Evolutionary conservation across 805 yeast genomes (phyloP).

Genomic region (Yueomyces sp.): DNA sequence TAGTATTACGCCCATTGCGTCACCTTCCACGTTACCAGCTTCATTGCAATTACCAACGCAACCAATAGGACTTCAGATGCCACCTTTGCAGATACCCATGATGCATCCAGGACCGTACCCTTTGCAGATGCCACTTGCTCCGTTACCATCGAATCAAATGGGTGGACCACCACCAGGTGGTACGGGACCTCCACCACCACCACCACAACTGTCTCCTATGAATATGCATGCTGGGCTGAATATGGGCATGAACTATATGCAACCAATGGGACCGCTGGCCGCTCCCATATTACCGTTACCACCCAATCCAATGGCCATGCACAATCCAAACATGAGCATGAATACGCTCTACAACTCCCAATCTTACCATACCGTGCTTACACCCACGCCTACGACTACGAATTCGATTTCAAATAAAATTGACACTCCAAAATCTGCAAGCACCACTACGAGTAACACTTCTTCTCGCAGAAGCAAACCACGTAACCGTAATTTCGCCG

Average conservation of each 20-base stretch:
- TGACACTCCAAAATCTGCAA: not conserved
- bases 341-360: not conserved
- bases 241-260: not conserved
- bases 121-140: not conserved
- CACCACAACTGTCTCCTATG: not conserved
- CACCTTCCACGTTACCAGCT: not conserved
- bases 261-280: not conserved
- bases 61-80: too few relatives aligned
- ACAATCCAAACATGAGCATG: too few relatives aligned
- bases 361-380: not conserved
- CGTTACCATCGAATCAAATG: not conserved
- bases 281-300: not conserved
- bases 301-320: not conserved
- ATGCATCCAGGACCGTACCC: not conserved
- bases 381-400: not conserved
- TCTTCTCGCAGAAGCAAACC: not conserved
- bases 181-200: not conserved
- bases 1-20: too few relatives aligned
- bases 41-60: not conserved
- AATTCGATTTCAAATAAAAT: not conserved
- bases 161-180: not conserved
- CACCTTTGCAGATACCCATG: not conserved
- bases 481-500: slow-evolving; percentile 10
- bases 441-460: not conserved
- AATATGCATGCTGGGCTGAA: not conserved